A percentile compares a stretch with the other conserved stretches of the same genome.
Conservation (phyloP, 2,329 filamentous ascomycete species). For the Fusarium haematococcum region DNA sequence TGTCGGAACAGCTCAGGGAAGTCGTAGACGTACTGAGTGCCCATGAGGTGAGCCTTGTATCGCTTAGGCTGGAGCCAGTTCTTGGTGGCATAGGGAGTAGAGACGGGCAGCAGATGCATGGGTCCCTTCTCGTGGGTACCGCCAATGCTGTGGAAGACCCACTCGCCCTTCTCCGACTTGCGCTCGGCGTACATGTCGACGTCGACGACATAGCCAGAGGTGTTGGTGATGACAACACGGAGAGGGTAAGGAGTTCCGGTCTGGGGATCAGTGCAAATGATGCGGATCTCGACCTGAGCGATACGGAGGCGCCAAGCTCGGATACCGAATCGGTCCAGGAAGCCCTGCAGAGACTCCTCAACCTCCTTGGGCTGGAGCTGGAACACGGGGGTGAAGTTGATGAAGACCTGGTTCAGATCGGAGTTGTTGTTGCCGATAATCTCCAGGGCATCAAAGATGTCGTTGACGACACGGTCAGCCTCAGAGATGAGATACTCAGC, state of each 20-base stretch:
- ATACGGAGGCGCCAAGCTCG: constrained; percentile 97
- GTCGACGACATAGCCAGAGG: constrained; percentile 96
- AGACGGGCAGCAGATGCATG: constrained; percentile 93
- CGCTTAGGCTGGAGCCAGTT: constrained; percentile 98
- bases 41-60: constrained; percentile 99
- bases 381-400: constrained; percentile 99
- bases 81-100: constrained; percentile 95
- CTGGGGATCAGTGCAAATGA: constrained; percentile 91
- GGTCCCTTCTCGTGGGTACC: constrained; percentile 94
- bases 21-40: constrained; percentile 99
- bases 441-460: constrained; percentile 96
- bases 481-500: constrained; percentile 98
- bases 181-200: constrained; percentile 98
- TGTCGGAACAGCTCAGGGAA: constrained; percentile 99
- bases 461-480: constrained; percentile 95
- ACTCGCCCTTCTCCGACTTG: constrained; percentile 97
- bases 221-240: constrained; percentile 97
- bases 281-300: constrained; percentile 96
- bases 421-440: constrained; percentile 99
- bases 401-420: constrained; percentile 99
- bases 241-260: constrained; percentile 91
- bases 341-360: constrained; percentile 91
- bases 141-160: constrained; percentile 98
- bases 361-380: constrained; percentile 90
- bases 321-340: constrained; percentile 95